Base-by-base conservation (phyloP, 352 stramenopile species). In the Thraustochytrium striatum region DNA sequence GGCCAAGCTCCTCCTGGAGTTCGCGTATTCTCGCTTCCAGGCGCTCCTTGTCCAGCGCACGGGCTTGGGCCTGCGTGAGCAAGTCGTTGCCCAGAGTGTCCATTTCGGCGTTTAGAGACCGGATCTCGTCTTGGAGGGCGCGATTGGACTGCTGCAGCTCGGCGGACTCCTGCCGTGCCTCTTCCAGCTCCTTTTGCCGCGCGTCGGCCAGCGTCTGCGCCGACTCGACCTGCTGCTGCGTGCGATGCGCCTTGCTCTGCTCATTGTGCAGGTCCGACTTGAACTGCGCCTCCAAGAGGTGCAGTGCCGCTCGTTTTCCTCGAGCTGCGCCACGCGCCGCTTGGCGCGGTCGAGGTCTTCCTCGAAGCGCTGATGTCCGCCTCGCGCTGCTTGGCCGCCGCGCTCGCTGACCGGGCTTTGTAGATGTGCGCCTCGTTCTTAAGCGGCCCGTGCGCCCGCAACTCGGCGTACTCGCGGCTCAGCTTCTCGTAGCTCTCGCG, bases 191-290 rank as follows among this genome's bases (percentile, higher is more conserved):
- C 19, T 33, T 21, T 19, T 69, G 50, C 33, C 39, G 50, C 53
- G 39, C n/a, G 1, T 73, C 72, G n/a, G 41, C 41, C 9, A 52
- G 72, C 39, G 52, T 32, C 35, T 50, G 43, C 30, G 36, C 72
- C 13, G 53, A 55, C 57, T 72, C 30, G n/a, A 30, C 55, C 50
- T 57, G 47, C 47, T 65, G 41, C 39, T 52, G 41, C 50, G 43
- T 47, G 30, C 39, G 39, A 11, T 35, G 32, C 9, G 44, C 47
- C 55, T 52, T 58, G 38, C 47, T 62, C 39, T 62, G 53, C 72
- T 81, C 72, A 25, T 81, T 69, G 53, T 70, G 38, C 55, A 81
- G 59, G 11, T 72, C 72, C 7, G 55, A 58, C 59, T 75, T 75
- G 52, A 81, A 38, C 53, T 73, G 53, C n/a, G 55, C 57, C 25